Conservation (phyloP, 2,329 filamentous ascomycete genomes). For the Bisporella sp. region DNA sequence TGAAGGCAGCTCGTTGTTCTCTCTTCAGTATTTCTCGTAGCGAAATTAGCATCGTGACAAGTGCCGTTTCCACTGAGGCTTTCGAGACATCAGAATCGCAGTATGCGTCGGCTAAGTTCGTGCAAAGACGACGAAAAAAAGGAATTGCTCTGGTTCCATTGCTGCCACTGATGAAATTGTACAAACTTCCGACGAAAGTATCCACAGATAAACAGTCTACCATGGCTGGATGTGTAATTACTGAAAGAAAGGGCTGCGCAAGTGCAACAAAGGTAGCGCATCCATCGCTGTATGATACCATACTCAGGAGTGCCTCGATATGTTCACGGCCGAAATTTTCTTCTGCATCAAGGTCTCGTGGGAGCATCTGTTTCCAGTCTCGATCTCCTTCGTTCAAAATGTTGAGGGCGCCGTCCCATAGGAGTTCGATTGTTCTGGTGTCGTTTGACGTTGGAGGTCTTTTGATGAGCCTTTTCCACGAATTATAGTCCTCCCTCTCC, state of each 20-base stretch:
- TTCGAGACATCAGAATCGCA: slow-evolving; percentile 3
- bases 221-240: no score
- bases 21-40: slow-evolving; percentile 20
- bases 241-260: no score
- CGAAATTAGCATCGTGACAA: slow-evolving; percentile 12
- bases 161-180: slow-evolving; percentile 29
- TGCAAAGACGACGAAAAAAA: slow-evolving; percentile 23
- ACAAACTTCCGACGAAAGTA: no score
- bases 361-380: slow-evolving; percentile 11
- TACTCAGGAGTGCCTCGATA: slow-evolving; percentile 13
- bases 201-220: no score
- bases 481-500: slow-evolving; percentile 4
- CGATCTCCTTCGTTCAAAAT: slow-evolving; percentile 11
- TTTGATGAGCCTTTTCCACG: slow-evolving; percentile 11
- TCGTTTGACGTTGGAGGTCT: slow-evolving; percentile 6
- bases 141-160: slow-evolving; percentile 25
- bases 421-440: slow-evolving; percentile 3
- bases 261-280: slow-evolving; percentile 13
- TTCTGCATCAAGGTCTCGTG: slow-evolving; percentile 7
- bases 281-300: slow-evolving; percentile 9
- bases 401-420: slow-evolving; percentile 9
- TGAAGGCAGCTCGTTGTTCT: slow-evolving; percentile 15
- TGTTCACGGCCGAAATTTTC: slow-evolving; percentile 12
- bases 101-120: slow-evolving; percentile 3
- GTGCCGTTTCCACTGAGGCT: slow-evolving; percentile 8